These are phyloP conservation scores for Nakaseomyces uthaithaninus DNA, from an alignment of 1,139 yeast genomes.

Conservation along the genomic window DNA sequence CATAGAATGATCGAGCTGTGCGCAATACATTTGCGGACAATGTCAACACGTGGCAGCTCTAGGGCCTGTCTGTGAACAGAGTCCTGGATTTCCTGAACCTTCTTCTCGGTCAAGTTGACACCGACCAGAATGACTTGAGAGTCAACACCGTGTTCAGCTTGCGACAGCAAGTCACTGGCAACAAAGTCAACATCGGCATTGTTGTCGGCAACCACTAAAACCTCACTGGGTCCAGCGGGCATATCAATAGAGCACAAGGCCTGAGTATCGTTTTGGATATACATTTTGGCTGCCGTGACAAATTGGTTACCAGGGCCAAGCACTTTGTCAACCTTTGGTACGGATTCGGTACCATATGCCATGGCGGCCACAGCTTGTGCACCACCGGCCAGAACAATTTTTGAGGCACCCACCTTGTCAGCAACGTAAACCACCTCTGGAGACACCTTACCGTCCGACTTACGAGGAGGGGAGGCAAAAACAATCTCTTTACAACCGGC, in stretches of 20 bases:
- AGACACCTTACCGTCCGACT: conserved; percentile 75
- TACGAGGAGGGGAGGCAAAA: conserved; percentile 97
- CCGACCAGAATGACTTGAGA: conserved; percentile 93
- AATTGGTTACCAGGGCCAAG: conserved; percentile 99
- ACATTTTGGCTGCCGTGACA: conserved; percentile 98
- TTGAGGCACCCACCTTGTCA: conserved; percentile 83
- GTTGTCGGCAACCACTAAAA: conserved; percentile 81
- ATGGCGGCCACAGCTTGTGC: conserved; percentile 98
- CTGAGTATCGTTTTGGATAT: conserved; percentile 88
- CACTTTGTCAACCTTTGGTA: conserved; percentile 91
- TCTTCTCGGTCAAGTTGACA: conserved; percentile 52
- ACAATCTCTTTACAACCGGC: conserved; percentile 93
- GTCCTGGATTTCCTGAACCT: conserved; percentile 61
- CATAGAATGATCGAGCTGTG: conserved; percentile 80
- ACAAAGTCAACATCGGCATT: conserved; percentile 89
- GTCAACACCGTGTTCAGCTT: conserved; percentile 98
- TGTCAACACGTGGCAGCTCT: conserved; percentile 85
- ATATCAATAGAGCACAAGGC: conserved; percentile 94
- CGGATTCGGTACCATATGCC: conserved; percentile 94
- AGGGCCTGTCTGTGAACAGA: conserved; percentile 81
- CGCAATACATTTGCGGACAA: conserved; percentile 81
- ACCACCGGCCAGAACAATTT: conserved; percentile 94
- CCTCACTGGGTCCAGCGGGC: conserved; percentile 99
- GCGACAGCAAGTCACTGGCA: conserved; percentile 89
- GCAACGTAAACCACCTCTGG: conserved; percentile 99